These are phyloP conservation scores for Fulvia fulva DNA, from an alignment of 2,329 filamentous ascomycete genomes.

Conservation along the genomic window DNA sequence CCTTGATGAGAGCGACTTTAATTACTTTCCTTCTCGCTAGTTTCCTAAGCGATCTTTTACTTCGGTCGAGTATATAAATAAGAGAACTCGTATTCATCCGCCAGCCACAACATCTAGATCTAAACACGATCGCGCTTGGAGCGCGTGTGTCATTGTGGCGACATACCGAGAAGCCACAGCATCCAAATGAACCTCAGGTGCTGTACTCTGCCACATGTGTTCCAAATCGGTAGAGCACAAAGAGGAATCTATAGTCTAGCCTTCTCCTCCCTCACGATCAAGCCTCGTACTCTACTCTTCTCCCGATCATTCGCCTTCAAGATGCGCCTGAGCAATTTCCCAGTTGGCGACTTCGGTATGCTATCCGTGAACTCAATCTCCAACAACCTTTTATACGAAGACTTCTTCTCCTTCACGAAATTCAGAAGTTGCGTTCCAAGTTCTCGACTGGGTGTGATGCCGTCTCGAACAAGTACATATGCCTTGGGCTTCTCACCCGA, in stretches of 20 bases:
- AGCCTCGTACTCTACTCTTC: constrained; percentile 25
- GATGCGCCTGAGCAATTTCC: constrained; percentile 65
- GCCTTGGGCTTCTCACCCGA: constrained; percentile 56
- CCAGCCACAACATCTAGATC: too few species aligned
- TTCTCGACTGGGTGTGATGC: constrained; percentile 10
- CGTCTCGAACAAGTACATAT: constrained; percentile 48
- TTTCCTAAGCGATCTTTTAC: too few species aligned
- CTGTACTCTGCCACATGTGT: too few species aligned
- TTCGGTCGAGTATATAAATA: too few species aligned
- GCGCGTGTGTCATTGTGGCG: too few species aligned
- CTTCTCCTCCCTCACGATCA: constrained; percentile 18
- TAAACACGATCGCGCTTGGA: too few species aligned
- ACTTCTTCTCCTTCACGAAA: constrained; percentile 63
- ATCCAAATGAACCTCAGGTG: too few species aligned
- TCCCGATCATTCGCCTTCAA: constrained; percentile 46
- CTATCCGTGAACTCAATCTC: constrained; percentile 60
- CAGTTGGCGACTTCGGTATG: constrained; percentile 68
- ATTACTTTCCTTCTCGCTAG: too few species aligned
- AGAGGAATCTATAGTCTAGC: constrained; percentile 21
- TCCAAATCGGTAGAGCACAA: too few species aligned
- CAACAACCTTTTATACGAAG: constrained; percentile 63
- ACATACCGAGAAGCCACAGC: too few species aligned
- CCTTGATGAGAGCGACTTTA: too few species aligned
- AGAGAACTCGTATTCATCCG: too few species aligned
- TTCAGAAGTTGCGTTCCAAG: constrained; percentile 49